A percentile compares a stretch with the other conserved stretches of the same genome.
Evolutionary conservation across 768 basidiomycete species (phyloP).

Genomic region (Chalciporus pseudorubinellus): DNA sequence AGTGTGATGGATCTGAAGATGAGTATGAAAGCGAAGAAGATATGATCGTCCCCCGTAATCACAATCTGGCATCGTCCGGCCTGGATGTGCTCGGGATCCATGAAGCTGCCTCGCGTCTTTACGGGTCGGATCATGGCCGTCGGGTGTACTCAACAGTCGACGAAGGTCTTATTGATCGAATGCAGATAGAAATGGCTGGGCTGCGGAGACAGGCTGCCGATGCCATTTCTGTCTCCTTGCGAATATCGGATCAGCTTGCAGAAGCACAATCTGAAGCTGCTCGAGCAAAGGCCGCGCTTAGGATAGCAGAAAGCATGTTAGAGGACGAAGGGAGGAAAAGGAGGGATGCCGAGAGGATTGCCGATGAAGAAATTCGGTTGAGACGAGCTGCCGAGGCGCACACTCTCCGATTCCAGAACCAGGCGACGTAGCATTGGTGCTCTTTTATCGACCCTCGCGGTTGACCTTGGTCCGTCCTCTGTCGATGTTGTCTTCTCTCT

Average conservation of each 20-base stretch:
- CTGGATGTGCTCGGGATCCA: conserved; percentile 36
- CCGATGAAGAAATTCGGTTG: conserved; percentile 47
- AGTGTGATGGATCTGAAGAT: conserved; percentile 47
- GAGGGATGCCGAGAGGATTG: conserved; percentile 54
- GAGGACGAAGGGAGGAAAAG: conserved; percentile 60
- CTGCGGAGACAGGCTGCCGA: conserved; percentile 68
- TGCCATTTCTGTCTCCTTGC: conserved; percentile 60
- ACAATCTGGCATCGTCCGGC: conserved; percentile 39
- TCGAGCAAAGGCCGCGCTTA: conserved; percentile 52
- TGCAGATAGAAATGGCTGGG: conserved; percentile 62
- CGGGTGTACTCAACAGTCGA: conserved; percentile 31
- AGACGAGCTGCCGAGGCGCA: conserved; percentile 53
- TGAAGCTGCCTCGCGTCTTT: conserved; percentile 41
- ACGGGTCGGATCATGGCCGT: conserved; percentile 34
- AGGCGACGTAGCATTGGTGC: conserved; percentile 7
- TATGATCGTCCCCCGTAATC: conserved; percentile 44
- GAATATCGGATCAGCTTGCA: conserved; percentile 68
- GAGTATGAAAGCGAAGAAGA: conserved; percentile 71
- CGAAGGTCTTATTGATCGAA: conserved; percentile 51
- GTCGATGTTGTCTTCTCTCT: not conserved
- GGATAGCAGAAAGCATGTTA: conserved; percentile 53
- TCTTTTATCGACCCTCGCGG: not conserved
- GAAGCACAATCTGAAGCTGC: conserved; percentile 62
- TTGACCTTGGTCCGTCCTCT: not conserved
- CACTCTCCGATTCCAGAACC: conserved; percentile 35